A percentile compares a stretch with the other conserved stretches of the same genome.
Conservation (phyloP, 2,329 filamentous ascomycete genomes). For the Lecanoromycetidae sp. region DNA sequence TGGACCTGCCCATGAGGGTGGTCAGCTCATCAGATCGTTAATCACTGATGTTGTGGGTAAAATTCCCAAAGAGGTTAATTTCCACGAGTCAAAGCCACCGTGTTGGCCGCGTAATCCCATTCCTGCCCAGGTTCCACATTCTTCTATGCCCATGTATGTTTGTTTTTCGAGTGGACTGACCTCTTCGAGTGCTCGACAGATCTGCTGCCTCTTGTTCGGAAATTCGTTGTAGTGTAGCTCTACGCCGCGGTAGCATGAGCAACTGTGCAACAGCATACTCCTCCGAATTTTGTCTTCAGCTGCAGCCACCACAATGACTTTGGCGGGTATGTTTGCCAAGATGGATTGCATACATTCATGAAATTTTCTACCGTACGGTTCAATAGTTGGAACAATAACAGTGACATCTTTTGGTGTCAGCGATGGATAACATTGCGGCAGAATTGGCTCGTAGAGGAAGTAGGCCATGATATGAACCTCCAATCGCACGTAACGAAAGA, state of each 20-base stretch:
- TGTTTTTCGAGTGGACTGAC: not conserved
- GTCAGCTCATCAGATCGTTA: too few relatives aligned
- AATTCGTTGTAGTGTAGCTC: not conserved
- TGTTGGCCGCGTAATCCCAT: not conserved
- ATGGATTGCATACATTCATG: slow-evolving; percentile 31
- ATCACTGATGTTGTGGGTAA: too few relatives aligned
- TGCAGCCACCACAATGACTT: not conserved
- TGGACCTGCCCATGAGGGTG: too few relatives aligned
- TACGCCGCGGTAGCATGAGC: not conserved
- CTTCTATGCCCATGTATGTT: not conserved
- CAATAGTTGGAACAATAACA: slow-evolving; percentile 43
- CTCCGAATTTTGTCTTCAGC: not conserved
- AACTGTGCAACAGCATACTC: too few relatives aligned
- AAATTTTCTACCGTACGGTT: slow-evolving; percentile 33
- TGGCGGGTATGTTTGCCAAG: slow-evolving; percentile 18
- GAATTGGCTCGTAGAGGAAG: slow-evolving; percentile 30
- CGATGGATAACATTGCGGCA: slow-evolving; percentile 21
- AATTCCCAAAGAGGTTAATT: too few relatives aligned
- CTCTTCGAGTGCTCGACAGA: not conserved
- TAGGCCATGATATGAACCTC: not conserved
- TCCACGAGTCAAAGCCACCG: too few relatives aligned
- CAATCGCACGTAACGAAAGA: not conserved
- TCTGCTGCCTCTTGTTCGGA: not conserved
- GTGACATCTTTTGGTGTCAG: slow-evolving; percentile 34
- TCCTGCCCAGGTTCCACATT: not conserved